phyloP scores from a whole-genome alignment of 257 asterid genomes.

The Plantago elongata region DNA sequence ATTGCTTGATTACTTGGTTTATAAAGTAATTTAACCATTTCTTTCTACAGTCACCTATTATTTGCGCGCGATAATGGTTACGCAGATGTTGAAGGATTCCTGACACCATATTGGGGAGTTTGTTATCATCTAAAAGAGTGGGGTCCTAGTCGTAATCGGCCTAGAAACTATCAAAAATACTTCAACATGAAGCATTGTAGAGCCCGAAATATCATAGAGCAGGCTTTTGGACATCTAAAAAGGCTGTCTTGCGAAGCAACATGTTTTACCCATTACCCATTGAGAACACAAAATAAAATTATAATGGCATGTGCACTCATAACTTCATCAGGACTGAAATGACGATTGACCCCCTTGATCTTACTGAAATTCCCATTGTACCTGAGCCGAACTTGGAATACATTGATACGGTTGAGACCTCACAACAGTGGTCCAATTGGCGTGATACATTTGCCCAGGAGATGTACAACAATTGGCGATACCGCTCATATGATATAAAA shows the following conservation, averaged over 20 bases:
- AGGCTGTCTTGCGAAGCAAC: background rate
- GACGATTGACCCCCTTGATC: background rate
- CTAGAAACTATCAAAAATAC: background rate
- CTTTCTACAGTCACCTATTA: background rate
- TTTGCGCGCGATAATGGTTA: slow-evolving; percentile 1
- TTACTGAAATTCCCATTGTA: background rate
- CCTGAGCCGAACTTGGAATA: background rate
- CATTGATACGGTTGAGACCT: slow-evolving; percentile 2
- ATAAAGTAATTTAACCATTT: background rate
- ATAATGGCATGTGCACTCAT: background rate
- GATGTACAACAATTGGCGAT: slow-evolving; percentile 3
- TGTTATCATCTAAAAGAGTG: background rate
- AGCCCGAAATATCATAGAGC: background rate
- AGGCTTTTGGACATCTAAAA: background rate
- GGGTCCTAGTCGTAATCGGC: background rate
- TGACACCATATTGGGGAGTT: background rate
- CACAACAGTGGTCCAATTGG: background rate
- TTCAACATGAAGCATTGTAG: background rate
- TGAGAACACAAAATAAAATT: background rate
- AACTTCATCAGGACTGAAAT: background rate
- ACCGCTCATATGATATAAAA: background rate
- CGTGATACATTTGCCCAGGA: background rate
- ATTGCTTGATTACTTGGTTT: background rate
- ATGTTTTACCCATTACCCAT: background rate
- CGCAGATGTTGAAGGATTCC: background rate